Percentiles rank a stretch among this genome's conserved stretches.
Evolutionary conservation across 208 protist species (phyloP).

Genomic region (Wallacemonas sp.): DNA sequence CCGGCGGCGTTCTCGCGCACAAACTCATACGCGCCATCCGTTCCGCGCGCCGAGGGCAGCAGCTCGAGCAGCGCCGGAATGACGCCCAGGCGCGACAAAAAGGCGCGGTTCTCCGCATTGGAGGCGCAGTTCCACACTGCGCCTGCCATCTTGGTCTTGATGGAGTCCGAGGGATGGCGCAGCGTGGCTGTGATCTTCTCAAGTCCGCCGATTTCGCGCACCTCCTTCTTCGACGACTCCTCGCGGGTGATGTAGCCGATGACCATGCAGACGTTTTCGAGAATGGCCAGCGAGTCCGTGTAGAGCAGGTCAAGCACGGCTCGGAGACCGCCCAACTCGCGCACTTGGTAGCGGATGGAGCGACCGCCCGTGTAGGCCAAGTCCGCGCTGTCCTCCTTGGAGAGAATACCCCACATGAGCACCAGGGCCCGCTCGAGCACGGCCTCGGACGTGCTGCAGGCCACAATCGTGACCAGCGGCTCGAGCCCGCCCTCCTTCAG

Average conservation of each 20-base stretch:
- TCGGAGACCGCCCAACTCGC: constrained; percentile 77
- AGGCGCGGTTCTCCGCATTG: constrained; percentile 87
- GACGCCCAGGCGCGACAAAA: constrained; percentile 83
- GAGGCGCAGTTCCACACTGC: constrained; percentile 94
- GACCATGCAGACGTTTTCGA: constrained; percentile 93
- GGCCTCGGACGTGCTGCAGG: constrained; percentile 80
- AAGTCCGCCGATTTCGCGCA: constrained; percentile 86
- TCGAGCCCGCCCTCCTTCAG: constrained; percentile 67
- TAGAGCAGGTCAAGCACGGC: constrained; percentile 89
- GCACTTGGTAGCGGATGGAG: constrained; percentile 67
- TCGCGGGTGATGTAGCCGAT: constrained; percentile 95
- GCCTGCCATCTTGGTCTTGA: constrained; percentile 92
- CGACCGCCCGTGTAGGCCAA: constrained; percentile 34
- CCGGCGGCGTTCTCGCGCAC: constrained; percentile 92
- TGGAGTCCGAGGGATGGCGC: constrained; percentile 86
- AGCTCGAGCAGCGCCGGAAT: constrained; percentile 88
- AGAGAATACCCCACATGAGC: constrained; percentile 85
- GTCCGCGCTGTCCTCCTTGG: constrained; percentile 64
- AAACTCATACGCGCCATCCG: constrained; percentile 60
- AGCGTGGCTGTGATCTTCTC: constrained; percentile 91
- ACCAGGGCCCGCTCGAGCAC: constrained; percentile 90
- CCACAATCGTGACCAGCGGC: constrained; percentile 88
- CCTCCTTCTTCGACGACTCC: constrained; percentile 85
- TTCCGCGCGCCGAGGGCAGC: constrained; percentile 33
- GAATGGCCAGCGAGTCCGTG: constrained; percentile 87